Evolutionary conservation across 495 filamentous ascomycete genomes (phyloP).

Genomic region (Margaritispora aquatica): DNA sequence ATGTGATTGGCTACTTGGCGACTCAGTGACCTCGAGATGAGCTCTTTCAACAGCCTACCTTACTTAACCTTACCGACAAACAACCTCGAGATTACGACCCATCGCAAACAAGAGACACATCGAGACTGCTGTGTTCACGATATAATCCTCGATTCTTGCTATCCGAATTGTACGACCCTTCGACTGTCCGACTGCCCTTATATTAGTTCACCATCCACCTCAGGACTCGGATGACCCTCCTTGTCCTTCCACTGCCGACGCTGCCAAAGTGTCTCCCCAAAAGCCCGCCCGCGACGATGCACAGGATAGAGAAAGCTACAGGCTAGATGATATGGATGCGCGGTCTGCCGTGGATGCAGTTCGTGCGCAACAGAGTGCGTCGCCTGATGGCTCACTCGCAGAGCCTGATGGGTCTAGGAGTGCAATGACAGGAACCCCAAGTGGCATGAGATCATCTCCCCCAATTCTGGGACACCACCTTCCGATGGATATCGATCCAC

Average conservation of each 20-base stretch:
- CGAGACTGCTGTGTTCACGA: neutral
- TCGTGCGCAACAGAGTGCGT: conserved; percentile 8
- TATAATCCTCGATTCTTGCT: neutral
- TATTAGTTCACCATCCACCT: neutral
- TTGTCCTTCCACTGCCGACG: conserved; percentile 21
- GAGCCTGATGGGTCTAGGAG: conserved; percentile 11
- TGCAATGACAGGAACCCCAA: conserved; percentile 8
- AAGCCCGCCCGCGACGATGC: conserved; percentile 20
- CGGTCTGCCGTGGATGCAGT: conserved; percentile 8
- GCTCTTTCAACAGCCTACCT: neutral
- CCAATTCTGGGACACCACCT: conserved; percentile 5
- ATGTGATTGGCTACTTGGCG: conserved; percentile 1
- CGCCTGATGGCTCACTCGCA: neutral
- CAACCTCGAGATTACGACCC: neutral
- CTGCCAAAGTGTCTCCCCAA: conserved; percentile 25
- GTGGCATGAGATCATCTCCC: conserved; percentile 22
- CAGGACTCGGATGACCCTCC: conserved; percentile 25
- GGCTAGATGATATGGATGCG: conserved; percentile 24
- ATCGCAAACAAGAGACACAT: conserved; percentile 2
- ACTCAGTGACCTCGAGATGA: conserved; percentile 5
- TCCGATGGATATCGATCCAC: conserved; percentile 19
- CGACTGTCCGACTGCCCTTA: conserved; percentile 1
- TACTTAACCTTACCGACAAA: conserved; percentile 7
- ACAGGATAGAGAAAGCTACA: conserved; percentile 13
- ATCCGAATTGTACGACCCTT: neutral